Conservation (phyloP, 768 basidiomycete species). For the Termitomyces sp. region DNA sequence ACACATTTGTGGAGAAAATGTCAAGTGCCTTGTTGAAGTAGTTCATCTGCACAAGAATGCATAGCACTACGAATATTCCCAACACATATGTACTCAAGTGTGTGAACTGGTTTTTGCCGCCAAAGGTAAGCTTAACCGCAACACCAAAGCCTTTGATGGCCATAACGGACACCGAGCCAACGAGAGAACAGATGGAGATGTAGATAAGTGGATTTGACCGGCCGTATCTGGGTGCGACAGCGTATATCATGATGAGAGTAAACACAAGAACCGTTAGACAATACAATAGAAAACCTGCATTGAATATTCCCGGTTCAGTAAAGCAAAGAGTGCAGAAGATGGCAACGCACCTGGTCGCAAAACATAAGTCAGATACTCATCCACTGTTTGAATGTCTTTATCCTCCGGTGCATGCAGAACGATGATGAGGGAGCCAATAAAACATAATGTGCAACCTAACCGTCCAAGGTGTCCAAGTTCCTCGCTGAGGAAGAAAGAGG, state of each 20-base stretch:
- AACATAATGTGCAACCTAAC: constrained; percentile 78
- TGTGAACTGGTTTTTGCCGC: constrained; percentile 92
- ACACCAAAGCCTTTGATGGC: constrained; percentile 98
- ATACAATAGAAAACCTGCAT: constrained; percentile 84
- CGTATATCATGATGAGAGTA: constrained; percentile 83
- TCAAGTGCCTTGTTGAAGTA: constrained; percentile 99
- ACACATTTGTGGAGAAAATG: constrained; percentile 97
- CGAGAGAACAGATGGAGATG: constrained; percentile 94
- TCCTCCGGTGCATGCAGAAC: constrained; percentile 97
- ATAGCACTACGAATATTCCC: constrained; percentile 73
- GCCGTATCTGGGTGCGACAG: constrained; percentile 80
- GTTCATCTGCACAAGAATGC: constrained; percentile 92
- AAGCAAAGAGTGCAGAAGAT: not conserved
- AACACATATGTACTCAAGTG: constrained; percentile 97
- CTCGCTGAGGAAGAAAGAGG: constrained; percentile 90
- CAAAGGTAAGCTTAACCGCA: constrained; percentile 90
- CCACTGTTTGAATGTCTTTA: constrained; percentile 88
- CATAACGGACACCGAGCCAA: constrained; percentile 98
- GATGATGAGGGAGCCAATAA: constrained; percentile 90
- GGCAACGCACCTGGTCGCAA: constrained; percentile 74
- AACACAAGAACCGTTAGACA: constrained; percentile 83
- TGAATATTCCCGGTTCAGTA: not conserved
- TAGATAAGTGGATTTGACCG: constrained; percentile 88
- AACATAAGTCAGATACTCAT: constrained; percentile 91
- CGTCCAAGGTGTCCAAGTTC: constrained; percentile 91